phyloP scores from a whole-genome alignment of 148 eudicot species.

The Fagopyrum tataricum region DNA sequence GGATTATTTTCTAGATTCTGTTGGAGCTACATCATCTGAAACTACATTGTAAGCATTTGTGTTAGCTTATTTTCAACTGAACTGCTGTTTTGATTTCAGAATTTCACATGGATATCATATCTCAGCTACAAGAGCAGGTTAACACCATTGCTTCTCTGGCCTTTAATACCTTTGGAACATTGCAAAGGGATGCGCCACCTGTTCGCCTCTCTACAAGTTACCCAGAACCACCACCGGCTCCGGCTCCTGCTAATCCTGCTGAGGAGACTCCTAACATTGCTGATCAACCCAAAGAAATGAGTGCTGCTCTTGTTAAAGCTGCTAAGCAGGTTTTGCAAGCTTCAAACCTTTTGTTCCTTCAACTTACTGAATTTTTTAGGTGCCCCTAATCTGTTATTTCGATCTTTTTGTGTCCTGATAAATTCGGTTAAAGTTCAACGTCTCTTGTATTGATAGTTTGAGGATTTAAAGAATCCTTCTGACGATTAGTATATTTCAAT shows the following conservation, averaged over 20 bases:
- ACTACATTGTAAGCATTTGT: neutral
- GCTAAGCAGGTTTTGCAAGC: constrained; percentile 67
- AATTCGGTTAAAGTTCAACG: neutral
- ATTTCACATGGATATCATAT: constrained; percentile 67
- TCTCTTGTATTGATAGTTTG: neutral
- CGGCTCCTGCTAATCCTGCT: constrained; percentile 30
- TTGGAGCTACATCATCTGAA: neutral
- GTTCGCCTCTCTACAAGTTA: constrained; percentile 88
- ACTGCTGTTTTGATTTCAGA: neutral
- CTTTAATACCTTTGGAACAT: constrained; percentile 79
- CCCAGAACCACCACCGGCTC: constrained; percentile 58
- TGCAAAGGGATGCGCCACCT: constrained; percentile 88
- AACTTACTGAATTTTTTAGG: too few species aligned
- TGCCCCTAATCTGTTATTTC: too few species aligned
- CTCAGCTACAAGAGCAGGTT: constrained; percentile 88
- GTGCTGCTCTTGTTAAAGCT: constrained; percentile 77
- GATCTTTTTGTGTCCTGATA: too few species aligned
- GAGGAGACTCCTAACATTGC: constrained; percentile 45
- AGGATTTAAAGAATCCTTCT: neutral
- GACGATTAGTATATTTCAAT: neutral
- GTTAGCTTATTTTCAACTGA: neutral
- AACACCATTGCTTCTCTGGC: constrained; percentile 66
- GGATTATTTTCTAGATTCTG: neutral
- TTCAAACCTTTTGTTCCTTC: neutral
- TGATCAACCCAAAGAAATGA: constrained; percentile 64